Evolutionary conservation across 805 yeast species (phyloP), one percentile per base, ranked within the genome.

Genomic region (Spencermartinsiella europaea): DNA sequence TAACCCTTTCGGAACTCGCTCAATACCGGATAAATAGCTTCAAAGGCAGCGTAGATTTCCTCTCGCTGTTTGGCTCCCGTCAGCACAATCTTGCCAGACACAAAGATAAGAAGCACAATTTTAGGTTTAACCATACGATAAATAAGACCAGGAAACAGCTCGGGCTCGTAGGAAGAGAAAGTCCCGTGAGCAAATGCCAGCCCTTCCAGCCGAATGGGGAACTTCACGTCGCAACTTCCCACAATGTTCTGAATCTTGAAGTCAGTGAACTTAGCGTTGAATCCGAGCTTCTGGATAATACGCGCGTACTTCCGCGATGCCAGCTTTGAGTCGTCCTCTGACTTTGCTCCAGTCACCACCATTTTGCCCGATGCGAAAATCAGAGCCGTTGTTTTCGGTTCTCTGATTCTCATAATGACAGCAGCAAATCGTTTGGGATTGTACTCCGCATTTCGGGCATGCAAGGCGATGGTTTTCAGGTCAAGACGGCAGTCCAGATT

Each of bases 71-170:
- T 93, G 16, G 99, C 99, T 74, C 99, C 99, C 5, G 99, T 93
- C 58, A 93, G 74, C 44, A 93, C 99, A 69, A 93, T 93, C 68
- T 93, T 93, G 28, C 99, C 99, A 22, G 95, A 85, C 42, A 93
- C 99, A 67, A 93, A 93, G 58, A 93, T 90, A 69, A 93, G 77
- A 61, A 93, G 72, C 44, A 93, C 99, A 70, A 93, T 93, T 68
- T 93, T 93, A 15, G 99, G 99, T 67, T 91, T 91, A 58, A 93
- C 99, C 99, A 93, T 93, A 77, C 99, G 88, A 75, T 93, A 93
- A 70, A 93, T 93, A 59, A 93, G 77, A 62, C 99, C 99, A 2
- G 99, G 99, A 69, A 93, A 93, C 64, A 93, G 74, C 68, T 93
- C 99, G 2, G 99, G 99, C 69, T 93, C 99, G 64, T 93, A 93